Percentiles rank a stretch among this genome's conserved stretches.
Conservation (phyloP, 139 green algal genomes). For the Micractinium conductrix region DNA sequence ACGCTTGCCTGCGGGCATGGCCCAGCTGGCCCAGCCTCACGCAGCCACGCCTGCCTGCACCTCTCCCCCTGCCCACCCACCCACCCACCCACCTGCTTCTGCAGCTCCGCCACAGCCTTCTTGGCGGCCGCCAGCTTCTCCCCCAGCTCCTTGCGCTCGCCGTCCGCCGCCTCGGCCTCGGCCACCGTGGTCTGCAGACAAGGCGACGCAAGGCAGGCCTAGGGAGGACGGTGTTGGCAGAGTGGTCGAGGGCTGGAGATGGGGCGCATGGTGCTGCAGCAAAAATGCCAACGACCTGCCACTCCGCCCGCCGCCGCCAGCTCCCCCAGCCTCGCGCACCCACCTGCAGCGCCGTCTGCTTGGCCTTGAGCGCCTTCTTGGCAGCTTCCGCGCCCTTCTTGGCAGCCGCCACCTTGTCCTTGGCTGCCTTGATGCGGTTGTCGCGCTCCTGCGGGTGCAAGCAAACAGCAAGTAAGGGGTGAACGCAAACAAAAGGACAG, state of each 20-base stretch:
- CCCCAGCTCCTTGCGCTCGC: conserved; percentile 62
- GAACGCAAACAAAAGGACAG: no score
- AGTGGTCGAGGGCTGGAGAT: no score
- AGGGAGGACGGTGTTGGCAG: no score
- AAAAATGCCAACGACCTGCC: no score
- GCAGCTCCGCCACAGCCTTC: conserved; percentile 47
- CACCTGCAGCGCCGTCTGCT: conserved; percentile 44
- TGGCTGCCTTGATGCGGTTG: conserved; percentile 68
- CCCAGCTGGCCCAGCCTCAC: no score
- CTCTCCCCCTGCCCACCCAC: no score
- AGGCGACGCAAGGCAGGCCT: no score
- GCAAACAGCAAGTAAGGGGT: no score
- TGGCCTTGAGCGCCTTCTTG: conserved; percentile 59
- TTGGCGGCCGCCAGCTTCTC: conserved; percentile 64
- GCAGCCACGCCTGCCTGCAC: no score
- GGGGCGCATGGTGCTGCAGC: no score
- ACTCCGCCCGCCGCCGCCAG: conserved; percentile 22
- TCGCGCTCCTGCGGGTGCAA: conserved; percentile 81
- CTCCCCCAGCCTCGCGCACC: background rate
- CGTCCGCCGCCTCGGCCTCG: conserved; percentile 68
- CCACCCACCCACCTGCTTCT: conserved; percentile 39
- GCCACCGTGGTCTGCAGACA: conserved; percentile 43
- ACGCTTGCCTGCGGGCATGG: no score
- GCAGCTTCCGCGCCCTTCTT: conserved; percentile 66
- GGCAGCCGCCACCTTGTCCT: conserved; percentile 79